Percentiles rank a stretch among this genome's conserved stretches.
Conservation (phyloP, 179 eudicot species). For the Amaranthus tricolor region DNA sequence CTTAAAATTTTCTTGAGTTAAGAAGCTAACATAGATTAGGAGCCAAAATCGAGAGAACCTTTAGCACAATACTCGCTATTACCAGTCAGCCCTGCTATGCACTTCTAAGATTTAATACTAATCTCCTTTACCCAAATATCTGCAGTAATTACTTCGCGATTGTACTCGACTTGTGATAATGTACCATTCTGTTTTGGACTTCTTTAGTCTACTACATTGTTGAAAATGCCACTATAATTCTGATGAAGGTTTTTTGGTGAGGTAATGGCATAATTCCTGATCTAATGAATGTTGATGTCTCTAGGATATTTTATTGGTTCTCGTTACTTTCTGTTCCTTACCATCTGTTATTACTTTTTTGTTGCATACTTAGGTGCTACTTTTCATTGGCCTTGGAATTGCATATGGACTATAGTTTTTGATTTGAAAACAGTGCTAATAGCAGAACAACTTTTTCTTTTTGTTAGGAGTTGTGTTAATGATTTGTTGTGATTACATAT, state of each 20-base stretch:
- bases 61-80: too few species aligned
- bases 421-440: background rate
- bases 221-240: background rate
- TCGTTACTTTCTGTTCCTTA: too few species aligned
- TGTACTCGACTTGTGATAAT: background rate
- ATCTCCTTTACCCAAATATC: background rate
- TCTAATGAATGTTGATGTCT: background rate
- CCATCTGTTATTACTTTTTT: too few species aligned
- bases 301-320: background rate
- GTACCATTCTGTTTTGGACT: background rate
- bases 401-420: too few species aligned
- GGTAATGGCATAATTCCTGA: background rate
- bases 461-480: background rate
- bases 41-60: too few species aligned
- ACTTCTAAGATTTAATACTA: background rate
- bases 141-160: background rate
- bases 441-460: background rate
- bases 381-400: too few species aligned
- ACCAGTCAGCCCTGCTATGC: background rate
- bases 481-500: background rate
- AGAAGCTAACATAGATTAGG: too few species aligned
- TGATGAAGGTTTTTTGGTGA: background rate
- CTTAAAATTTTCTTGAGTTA: too few species aligned
- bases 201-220: background rate
- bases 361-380: background rate